Evolutionary conservation across 1,284 basidiomycete genomes (phyloP).

Genomic region (Rhodotorula sp.): DNA sequence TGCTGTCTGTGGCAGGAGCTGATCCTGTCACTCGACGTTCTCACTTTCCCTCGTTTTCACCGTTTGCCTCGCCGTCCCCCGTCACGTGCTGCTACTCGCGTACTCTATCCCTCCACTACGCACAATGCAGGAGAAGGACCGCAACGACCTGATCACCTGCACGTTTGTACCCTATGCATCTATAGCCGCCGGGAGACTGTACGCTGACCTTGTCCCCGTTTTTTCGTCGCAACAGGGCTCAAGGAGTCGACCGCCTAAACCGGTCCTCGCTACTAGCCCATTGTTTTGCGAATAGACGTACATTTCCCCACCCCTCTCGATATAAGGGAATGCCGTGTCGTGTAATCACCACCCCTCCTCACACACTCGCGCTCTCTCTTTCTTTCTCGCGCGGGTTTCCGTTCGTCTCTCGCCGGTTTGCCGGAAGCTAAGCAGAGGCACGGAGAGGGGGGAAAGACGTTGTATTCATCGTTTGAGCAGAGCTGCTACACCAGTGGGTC

Average conservation of each 20-base stretch:
- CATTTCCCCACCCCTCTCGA: constrained; percentile 57
- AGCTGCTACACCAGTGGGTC: not conserved
- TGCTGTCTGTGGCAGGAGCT: not conserved
- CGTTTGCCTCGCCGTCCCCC: not conserved
- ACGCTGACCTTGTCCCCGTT: too few species aligned
- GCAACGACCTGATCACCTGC: constrained; percentile 67
- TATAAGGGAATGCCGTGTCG: constrained; percentile 61
- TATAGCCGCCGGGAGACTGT: too few species aligned
- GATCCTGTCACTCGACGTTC: not conserved
- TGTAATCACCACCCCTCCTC: not conserved
- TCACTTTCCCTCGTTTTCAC: not conserved
- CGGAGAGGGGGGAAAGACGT: not conserved
- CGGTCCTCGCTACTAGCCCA: not conserved
- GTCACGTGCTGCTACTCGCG: not conserved
- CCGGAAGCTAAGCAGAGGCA: too few species aligned
- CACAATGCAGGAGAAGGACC: constrained; percentile 60
- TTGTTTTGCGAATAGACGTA: not conserved
- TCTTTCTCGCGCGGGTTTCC: not conserved
- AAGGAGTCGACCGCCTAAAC: constrained; percentile 10
- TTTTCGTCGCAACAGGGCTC: not conserved
- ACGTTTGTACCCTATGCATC: not conserved
- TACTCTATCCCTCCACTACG: not conserved
- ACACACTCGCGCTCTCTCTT: not conserved
- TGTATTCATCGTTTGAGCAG: not conserved
- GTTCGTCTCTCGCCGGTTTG: too few species aligned